Percentiles rank a stretch among this genome's conserved stretches.
phyloP scores from a whole-genome alignment of 1,284 basidiomycete species.

The Leccinum griseonigrum region DNA sequence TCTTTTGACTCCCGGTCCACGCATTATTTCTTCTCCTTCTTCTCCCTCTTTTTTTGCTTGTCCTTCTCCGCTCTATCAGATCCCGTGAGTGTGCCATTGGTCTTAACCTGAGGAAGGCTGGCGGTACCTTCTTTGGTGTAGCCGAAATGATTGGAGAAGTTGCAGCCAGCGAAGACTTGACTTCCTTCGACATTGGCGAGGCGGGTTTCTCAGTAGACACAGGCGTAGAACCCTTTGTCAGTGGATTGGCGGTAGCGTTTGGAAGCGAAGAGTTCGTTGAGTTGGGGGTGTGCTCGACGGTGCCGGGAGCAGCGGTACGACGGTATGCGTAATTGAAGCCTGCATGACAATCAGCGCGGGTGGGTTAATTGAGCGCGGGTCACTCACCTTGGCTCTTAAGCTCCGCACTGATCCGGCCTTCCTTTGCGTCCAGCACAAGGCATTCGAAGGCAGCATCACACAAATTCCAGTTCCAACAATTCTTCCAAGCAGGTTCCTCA shows the following conservation, averaged over 20 bases:
- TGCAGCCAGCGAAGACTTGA: constrained; percentile 29
- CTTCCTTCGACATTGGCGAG: constrained; percentile 36
- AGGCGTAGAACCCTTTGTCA: constrained; percentile 39
- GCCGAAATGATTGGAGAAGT: constrained; percentile 31
- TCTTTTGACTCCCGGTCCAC: constrained; percentile 34
- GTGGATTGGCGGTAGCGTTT: constrained; percentile 30
- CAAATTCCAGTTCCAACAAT: constrained; percentile 98
- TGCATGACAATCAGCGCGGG: constrained; percentile 32
- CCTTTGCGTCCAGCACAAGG: constrained; percentile 85
- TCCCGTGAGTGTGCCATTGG: constrained; percentile 41
- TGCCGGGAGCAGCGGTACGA: constrained; percentile 56
- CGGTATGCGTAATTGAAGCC: constrained; percentile 97
- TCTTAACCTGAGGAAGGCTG: constrained; percentile 29
- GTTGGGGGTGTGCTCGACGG: constrained; percentile 41
- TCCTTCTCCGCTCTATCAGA: constrained; percentile 48
- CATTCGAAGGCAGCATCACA: constrained; percentile 93
- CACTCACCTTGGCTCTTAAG: constrained; percentile 83
- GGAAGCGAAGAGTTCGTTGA: constrained; percentile 38
- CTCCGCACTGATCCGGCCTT: constrained; percentile 90
- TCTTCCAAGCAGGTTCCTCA: constrained; percentile 93
- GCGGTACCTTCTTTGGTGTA: constrained; percentile 30
- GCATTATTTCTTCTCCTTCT: constrained; percentile 55
- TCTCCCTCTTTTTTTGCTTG: constrained; percentile 54
- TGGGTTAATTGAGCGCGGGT: background rate
- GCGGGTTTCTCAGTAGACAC: constrained; percentile 39